These are phyloP conservation scores for Przewalskia tangutica DNA, from an alignment of 257 asterid species.

Conservation along the genomic window DNA sequence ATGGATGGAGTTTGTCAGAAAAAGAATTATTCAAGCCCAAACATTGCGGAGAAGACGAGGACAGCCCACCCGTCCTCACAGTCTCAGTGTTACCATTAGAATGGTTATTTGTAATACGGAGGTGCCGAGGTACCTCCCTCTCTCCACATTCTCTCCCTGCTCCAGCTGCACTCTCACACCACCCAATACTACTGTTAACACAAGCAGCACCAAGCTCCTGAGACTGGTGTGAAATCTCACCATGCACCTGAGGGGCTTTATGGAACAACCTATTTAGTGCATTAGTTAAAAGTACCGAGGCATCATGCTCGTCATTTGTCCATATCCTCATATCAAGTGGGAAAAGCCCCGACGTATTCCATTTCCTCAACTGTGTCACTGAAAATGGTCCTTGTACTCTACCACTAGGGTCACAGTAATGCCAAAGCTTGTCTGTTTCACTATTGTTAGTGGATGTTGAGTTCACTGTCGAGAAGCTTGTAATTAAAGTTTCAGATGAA, in stretches of 20 bases:
- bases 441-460: slow-evolving; percentile 28
- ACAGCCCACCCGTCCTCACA: neutral
- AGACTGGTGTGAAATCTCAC: slow-evolving; percentile 22
- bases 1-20: slow-evolving; percentile 6
- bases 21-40: slow-evolving; percentile 11
- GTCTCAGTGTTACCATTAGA: slow-evolving; percentile 3
- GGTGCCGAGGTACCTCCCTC: slow-evolving; percentile 1
- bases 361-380: slow-evolving; percentile 65
- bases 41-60: neutral
- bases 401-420: slow-evolving; percentile 90
- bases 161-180: neutral
- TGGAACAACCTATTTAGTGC: slow-evolving; percentile 54
- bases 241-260: slow-evolving; percentile 32
- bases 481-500: slow-evolving; percentile 36
- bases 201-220: slow-evolving; percentile 23
- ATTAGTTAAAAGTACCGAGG: slow-evolving; percentile 55
- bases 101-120: neutral
- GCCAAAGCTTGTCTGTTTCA: slow-evolving; percentile 82
- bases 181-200: neutral
- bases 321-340: slow-evolving; percentile 88
- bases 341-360: slow-evolving; percentile 79
- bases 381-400: slow-evolving; percentile 92
- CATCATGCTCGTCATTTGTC: slow-evolving; percentile 63
- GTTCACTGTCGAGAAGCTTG: slow-evolving; percentile 21
- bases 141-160: slow-evolving; percentile 1